Conservation (phyloP, 306 rosid genomes). For the Acacia confusa region DNA sequence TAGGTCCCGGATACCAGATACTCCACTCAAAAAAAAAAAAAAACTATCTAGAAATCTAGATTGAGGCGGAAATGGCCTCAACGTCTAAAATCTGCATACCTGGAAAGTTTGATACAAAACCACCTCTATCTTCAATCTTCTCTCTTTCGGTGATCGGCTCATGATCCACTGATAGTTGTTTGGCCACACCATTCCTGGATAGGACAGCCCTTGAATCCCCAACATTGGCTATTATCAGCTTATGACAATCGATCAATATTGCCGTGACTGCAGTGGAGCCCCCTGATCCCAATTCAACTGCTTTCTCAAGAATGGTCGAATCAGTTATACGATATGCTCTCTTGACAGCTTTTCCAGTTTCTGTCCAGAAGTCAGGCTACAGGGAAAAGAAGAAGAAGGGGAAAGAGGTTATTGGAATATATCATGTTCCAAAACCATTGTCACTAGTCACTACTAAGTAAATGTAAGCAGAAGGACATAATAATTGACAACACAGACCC, state of each 20-base stretch:
- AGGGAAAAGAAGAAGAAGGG: background rate
- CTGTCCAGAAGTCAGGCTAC: slow-evolving; percentile 82
- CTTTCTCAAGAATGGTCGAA: slow-evolving; percentile 64
- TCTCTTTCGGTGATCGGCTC: slow-evolving; percentile 72
- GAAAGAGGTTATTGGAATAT: slow-evolving; percentile 8
- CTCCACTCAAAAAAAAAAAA: no score
- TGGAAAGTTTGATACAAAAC: slow-evolving; percentile 93
- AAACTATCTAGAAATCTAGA: background rate
- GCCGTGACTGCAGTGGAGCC: slow-evolving; percentile 99
- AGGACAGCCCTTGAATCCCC: slow-evolving; percentile 96
- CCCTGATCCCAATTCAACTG: slow-evolving; percentile 78
- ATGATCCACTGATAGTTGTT: slow-evolving; percentile 81
- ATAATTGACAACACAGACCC: background rate
- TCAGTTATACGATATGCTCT: slow-evolving; percentile 79
- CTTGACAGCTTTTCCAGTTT: slow-evolving; percentile 62
- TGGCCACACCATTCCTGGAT: slow-evolving; percentile 66
- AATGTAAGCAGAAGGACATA: slow-evolving; percentile 4
- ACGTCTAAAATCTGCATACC: slow-evolving; percentile 45
- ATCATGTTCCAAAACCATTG: slow-evolving; percentile 4
- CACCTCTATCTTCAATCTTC: slow-evolving; percentile 75
- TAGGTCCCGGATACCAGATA: no score
- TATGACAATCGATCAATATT: slow-evolving; percentile 74
- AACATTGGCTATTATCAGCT: slow-evolving; percentile 79
- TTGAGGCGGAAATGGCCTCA: background rate
- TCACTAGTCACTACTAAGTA: background rate